Evolutionary conservation across 2,329 filamentous ascomycete species (phyloP).

Genomic region (Huntiella savannae): DNA sequence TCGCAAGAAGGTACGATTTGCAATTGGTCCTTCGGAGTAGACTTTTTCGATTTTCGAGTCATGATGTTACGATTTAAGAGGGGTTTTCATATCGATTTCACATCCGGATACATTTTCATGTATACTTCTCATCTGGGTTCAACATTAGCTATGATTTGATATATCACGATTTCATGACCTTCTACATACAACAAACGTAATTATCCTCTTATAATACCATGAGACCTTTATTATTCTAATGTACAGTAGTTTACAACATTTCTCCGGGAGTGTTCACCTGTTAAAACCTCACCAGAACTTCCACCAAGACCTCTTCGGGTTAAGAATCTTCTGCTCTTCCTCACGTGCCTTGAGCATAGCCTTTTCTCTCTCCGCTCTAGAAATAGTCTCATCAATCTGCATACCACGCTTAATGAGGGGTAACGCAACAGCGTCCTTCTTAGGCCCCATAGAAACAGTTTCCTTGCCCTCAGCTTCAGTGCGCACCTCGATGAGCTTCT

Average conservation of each 20-base stretch:
- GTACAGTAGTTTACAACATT: too few species aligned
- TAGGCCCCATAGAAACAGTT: constrained; percentile 15
- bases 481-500: constrained; percentile 58
- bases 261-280: neutral
- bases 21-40: neutral
- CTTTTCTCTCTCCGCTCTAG: constrained; percentile 8
- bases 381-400: constrained; percentile 1
- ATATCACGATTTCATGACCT: neutral
- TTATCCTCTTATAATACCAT: too few species aligned
- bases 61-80: neutral
- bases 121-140: neutral
- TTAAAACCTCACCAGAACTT: constrained; percentile 30
- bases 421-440: constrained; percentile 2
- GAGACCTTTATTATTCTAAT: too few species aligned
- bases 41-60: neutral
- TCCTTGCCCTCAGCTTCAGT: constrained; percentile 28
- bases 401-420: constrained; percentile 1
- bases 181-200: neutral
- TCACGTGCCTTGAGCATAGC: constrained; percentile 14
- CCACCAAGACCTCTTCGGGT: constrained; percentile 29
- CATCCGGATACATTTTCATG: neutral
- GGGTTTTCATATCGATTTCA: neutral
- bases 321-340: constrained; percentile 17
- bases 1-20: too few species aligned
- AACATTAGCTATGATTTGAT: neutral